Evolutionary conservation across 2,329 filamentous ascomycete genomes (phyloP).

Genomic region (Paradendryphiella salina): DNA sequence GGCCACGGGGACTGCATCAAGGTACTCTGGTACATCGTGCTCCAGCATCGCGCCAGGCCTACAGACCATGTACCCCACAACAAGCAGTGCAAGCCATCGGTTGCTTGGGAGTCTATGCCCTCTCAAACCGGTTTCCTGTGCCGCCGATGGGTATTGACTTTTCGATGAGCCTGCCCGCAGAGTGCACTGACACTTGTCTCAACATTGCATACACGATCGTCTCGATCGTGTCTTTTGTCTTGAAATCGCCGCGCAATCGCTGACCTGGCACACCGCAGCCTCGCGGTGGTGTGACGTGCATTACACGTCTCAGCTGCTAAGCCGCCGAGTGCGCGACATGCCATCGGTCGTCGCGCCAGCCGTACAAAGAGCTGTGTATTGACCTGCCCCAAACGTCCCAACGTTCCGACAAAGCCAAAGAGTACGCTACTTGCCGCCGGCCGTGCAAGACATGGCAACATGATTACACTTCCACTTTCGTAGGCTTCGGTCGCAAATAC

Average conservation of each 20-base stretch:
- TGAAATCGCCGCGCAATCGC: constrained; percentile 1
- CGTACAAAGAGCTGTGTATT: background rate
- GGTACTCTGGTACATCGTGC: constrained; percentile 13
- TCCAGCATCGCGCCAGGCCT: constrained; percentile 10
- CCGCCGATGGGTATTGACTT: constrained; percentile 10
- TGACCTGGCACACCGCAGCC: background rate
- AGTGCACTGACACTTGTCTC: constrained; percentile 1
- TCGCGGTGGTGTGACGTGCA: constrained; percentile 4
- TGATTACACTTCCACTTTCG: no score
- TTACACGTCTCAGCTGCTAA: constrained; percentile 1
- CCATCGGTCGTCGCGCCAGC: background rate
- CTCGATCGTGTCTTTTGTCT: background rate
- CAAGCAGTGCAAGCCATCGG: constrained; percentile 6
- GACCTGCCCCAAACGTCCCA: background rate
- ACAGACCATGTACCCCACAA: constrained; percentile 21
- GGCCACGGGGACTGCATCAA: background rate
- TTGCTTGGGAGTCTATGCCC: constrained; percentile 7
- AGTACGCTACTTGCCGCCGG: no score
- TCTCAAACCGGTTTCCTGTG: constrained; percentile 23
- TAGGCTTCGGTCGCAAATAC: no score
- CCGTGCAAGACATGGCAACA: no score
- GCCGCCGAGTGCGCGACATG: background rate
- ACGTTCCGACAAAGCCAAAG: no score
- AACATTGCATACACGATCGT: constrained; percentile 4
- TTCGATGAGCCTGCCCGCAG: constrained; percentile 5